phyloP scores from a whole-genome alignment of 768 basidiomycete species.

The Exidia glandulosa region DNA sequence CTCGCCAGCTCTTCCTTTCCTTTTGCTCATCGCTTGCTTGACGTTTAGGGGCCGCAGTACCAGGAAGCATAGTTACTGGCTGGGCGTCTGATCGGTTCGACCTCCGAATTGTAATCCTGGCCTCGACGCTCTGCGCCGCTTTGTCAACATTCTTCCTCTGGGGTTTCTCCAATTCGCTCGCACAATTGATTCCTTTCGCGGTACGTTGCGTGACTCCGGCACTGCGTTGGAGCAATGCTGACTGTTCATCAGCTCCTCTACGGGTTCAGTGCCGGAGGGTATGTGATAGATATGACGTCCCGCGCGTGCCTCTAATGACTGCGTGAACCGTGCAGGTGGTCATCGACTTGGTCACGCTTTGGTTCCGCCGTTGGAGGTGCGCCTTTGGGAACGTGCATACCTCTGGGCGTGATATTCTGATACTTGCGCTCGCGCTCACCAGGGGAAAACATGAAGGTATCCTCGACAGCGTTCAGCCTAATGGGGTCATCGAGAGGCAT shows the following conservation, averaged over 20 bases:
- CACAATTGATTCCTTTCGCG: not conserved
- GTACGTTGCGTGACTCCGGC: not conserved
- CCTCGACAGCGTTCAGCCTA: not conserved
- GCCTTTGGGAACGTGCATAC: no score
- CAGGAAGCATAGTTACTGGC: not conserved
- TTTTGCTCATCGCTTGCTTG: no score
- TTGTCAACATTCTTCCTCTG: not conserved
- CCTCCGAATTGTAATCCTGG: not conserved
- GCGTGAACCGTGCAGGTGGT: no score
- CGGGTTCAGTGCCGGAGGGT: not conserved
- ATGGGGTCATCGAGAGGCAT: not conserved
- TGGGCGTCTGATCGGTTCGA: not conserved
- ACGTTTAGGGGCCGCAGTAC: not conserved
- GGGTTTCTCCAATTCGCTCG: not conserved
- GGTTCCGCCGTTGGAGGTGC: not conserved
- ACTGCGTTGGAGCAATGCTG: not conserved
- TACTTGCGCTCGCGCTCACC: not conserved
- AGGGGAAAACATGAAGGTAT: not conserved
- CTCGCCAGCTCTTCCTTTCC: no score
- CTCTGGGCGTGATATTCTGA: not conserved
- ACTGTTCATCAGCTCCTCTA: not conserved
- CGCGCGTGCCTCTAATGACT: no score
- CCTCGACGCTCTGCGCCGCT: not conserved
- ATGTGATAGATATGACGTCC: no score
- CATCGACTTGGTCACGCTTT: not conserved